Evolutionary conservation across 129 eudicot species (phyloP), one percentile per base, ranked within the genome.

Genomic region (Arctium lappa): DNA sequence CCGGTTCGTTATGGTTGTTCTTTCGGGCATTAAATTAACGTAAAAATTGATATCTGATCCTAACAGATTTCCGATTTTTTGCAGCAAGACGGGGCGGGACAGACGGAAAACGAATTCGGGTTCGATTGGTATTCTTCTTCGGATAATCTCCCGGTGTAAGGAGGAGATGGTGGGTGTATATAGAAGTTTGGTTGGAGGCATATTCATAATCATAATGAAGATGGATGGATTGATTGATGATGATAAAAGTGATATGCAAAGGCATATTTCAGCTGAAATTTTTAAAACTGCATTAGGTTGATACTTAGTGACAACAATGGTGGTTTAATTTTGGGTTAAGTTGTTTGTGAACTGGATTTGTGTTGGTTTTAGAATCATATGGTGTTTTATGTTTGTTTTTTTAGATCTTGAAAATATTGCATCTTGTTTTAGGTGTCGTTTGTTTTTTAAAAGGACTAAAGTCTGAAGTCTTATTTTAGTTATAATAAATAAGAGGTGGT

Each of bases 81-180:
- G 80, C 95, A 92, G 91, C 98, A 90, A 89, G 95, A 90, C 81
- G 92, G 90, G 63, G 36, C 80, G 11, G 92, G 84, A 68, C 75
- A 84, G 15, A 80, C 66, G 31, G 93, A 88, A 62, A 86, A 76
- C 38, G 94, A 89, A 39, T 88, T 87, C 44, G 88, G 85, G 62
- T 86, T 86, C 79, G 90, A 90, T 74, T 92, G 94, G 75, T 89
- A 85, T 82, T 74, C 89, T 82, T 74, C 89, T 56, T 78, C 87
- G 88, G 98, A 92, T 84, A 89, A 90, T 75, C 90, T 92, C 62
- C 93, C 93, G 6, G 94, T 79, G 71, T 90, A 89, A 84, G 34
- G 42, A 79, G 29, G 75, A 60, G 36, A 34, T 1, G 56, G 76
- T 16, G 65, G 68, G 60, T 81, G 89, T 93, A 89, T 74, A 85